Base-by-base conservation (phyloP, 805 yeast genomes). In the Cyberlindnera xishuangbannaensis region DNA sequence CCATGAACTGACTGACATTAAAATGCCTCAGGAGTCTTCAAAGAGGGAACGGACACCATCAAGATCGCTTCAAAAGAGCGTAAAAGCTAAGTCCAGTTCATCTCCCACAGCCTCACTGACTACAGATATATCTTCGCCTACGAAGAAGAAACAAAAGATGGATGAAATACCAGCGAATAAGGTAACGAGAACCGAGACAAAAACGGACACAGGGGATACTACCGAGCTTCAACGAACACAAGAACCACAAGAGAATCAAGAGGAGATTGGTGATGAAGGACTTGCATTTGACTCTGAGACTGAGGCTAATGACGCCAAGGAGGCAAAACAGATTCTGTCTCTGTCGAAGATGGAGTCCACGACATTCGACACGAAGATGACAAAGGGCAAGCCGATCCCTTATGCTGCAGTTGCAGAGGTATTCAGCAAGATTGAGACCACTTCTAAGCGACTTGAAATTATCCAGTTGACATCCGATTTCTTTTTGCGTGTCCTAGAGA, bases 391-490 rank as follows among this genome's bases (percentile, higher is more conserved):
- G 28, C 56, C 55, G 15, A 54, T 65, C 10, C 59, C 61, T 10
- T 65, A 62, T 34, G 48, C 61, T 8, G 62, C 61, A 3, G 53
- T 65, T 12, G 72, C 82, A 17, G 70, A 71, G 6, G 73, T 83
- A 4, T 90, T 90, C 60, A 86, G 83, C 40, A 65, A 72, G 36
- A 70, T 92, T 33, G 97, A 88, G 52, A 59, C 69, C 2, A 94
- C 87, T 20, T 68, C 95, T 2, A 84, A 88, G 15, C 67, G 98
- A 30, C 67, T 92, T 31, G 84, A 86, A 45, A 90, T 88, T 51
- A 74, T 83, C 15, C 77, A 83, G 27, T 62, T 74, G 35, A 78
- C 90, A 12, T 73, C 95, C 1, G 78, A 76, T 30, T 82, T 88
- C 54, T 83, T 83, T 53, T 58, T 70, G 10, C 71, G 73, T 26